phyloP scores from a whole-genome alignment of 352 stramenopile genomes.

The Globisporangium cystogenes region DNA sequence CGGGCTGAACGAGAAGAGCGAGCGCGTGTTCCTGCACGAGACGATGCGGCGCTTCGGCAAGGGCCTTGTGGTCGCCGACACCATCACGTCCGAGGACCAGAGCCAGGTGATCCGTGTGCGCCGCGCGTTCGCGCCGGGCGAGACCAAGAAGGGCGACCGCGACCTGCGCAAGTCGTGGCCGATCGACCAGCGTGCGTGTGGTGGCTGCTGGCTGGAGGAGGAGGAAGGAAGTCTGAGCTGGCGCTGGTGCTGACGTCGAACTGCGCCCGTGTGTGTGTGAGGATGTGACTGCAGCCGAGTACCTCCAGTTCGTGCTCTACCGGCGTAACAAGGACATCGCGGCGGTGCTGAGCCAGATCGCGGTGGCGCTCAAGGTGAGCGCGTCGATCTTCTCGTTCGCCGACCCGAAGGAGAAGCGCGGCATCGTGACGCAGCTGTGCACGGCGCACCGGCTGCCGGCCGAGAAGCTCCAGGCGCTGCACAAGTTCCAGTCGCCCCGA shows the following conservation, averaged over 20 bases:
- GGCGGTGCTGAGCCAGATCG: constrained; percentile 76
- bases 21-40: constrained; percentile 88
- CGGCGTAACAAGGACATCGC: constrained; percentile 97
- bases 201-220: background rate
- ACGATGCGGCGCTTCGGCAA: constrained; percentile 82
- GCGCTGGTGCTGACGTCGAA: background rate
- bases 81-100: constrained; percentile 77
- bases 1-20: constrained; percentile 82
- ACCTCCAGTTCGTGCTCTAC: constrained; percentile 95
- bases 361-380: constrained; percentile 64
- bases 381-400: constrained; percentile 87
- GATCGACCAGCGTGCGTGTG: constrained; percentile 54
- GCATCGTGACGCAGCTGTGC: constrained; percentile 93
- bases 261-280: background rate
- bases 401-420: constrained; percentile 97
- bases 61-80: constrained; percentile 80
- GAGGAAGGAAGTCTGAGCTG: background rate
- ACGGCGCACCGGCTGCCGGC: constrained; percentile 83
- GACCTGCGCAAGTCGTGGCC: constrained; percentile 62
- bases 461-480: constrained; percentile 46
- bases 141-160: constrained; percentile 44
- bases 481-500: constrained; percentile 23
- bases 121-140: constrained; percentile 22
- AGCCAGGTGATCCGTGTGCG: constrained; percentile 71
- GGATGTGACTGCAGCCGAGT: constrained; percentile 65